Base-by-base conservation (phyloP, 176 grass and related monocot genomes). In the Saccharum officinarum region DNA sequence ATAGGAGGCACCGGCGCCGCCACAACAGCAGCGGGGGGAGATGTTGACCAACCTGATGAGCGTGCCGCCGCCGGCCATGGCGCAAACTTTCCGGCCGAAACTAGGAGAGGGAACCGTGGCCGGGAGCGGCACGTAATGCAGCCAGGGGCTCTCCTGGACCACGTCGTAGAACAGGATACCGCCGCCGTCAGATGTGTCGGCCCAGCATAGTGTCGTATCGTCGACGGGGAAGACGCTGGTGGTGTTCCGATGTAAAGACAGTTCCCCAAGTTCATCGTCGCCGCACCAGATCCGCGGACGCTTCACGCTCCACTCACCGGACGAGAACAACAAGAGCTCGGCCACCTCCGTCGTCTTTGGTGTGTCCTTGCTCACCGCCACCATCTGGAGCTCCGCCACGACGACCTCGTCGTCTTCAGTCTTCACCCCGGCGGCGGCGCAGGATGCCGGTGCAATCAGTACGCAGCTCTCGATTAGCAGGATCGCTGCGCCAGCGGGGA, bases 141-240 rank as follows among this genome's bases (percentile, higher is more conserved):
- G 15, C 0, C 16, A 0, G 30, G 31, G 65, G 14, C 1, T 67
- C 30, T 67, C 65, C 15, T 37, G 31, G 5, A 68, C 3, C 16
- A 68, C 16, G 16, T 68, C 7, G 33, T 7, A 68, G 2, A 68
- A 1, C 15, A 68, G 16, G 7, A 68, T 0, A 0, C 34, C 17
- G 3, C 3, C 7, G 1, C 17, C 8, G 7, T 1, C 0, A 28
- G 28, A 2, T 34, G 1, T 2, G 33, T 38, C 1, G 17, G 18
- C 33, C 67, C 67, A 69, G 17, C 67, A 69, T 4, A 69, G 17
- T 1, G 0, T 7, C 7, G 1, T 7, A 8, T 39, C 17, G 34
- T 34, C 34, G 3, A 39, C 8, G 17, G 67, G 17, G 8, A 69
- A 1, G 67, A 39, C 67, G 34, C 16, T 11, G 8, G 8, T 16